phyloP scores from a whole-genome alignment of 192 early-diverging fungal genomes.

The Helicostylum pulchrum region DNA sequence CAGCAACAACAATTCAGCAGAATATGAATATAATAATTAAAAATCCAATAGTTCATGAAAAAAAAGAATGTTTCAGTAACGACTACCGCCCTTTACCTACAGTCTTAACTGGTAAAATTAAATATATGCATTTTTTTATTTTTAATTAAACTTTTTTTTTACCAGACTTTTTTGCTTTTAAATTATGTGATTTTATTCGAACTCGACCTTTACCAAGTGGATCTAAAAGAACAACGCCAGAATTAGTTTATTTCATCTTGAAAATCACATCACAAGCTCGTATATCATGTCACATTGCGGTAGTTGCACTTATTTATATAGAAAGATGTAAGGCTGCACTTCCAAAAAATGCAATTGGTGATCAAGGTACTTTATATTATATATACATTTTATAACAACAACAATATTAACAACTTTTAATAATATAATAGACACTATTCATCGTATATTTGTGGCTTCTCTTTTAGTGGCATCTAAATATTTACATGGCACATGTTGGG shows the following conservation, averaged over 20 bases:
- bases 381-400: no score
- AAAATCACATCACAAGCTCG: constrained; percentile 30
- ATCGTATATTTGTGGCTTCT: constrained; percentile 34
- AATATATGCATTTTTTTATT: not conserved
- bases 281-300: constrained; percentile 32
- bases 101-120: constrained; percentile 12
- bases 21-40: not conserved
- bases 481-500: constrained; percentile 20
- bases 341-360: constrained; percentile 33
- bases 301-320: constrained; percentile 35
- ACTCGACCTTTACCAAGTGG: constrained; percentile 7
- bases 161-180: constrained; percentile 29
- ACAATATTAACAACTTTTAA: no score
- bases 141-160: not conserved
- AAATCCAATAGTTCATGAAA: not conserved
- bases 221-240: constrained; percentile 27
- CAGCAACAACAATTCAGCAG: not conserved
- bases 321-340: constrained; percentile 29
- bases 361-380: constrained; percentile 29
- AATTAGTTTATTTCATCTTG: constrained; percentile 37
- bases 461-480: constrained; percentile 37
- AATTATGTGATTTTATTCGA: constrained; percentile 28
- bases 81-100: constrained; percentile 10
- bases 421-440: constrained; percentile 34
- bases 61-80: not conserved